phyloP scores from a whole-genome alignment of 1,139 yeast species.

The Debaryomyces robertsiae region DNA sequence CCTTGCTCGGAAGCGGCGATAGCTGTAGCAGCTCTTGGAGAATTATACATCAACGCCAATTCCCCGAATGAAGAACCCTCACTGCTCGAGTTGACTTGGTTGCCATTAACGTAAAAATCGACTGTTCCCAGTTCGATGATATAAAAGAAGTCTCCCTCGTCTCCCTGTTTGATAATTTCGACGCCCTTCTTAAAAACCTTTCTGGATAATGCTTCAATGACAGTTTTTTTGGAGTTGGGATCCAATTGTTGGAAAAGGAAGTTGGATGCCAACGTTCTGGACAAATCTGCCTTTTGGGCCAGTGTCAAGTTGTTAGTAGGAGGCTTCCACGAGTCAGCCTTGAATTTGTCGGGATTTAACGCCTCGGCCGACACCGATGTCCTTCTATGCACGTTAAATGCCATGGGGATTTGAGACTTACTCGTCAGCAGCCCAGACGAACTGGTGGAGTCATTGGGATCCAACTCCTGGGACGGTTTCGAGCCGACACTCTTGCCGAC shows the following conservation, averaged over 20 bases:
- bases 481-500: conserved; percentile 33
- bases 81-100: conserved; percentile 71
- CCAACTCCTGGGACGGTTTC: conserved; percentile 27
- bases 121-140: conserved; percentile 85
- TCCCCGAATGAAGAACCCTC: conserved; percentile 96
- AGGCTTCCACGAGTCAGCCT: conserved; percentile 71
- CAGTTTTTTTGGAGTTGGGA: conserved; percentile 73
- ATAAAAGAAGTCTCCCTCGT: conserved; percentile 93
- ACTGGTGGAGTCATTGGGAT: conserved; percentile 27
- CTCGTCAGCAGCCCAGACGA: conserved; percentile 15
- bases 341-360: conserved; percentile 55
- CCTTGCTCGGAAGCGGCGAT: conserved; percentile 62
- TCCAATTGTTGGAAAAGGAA: conserved; percentile 79
- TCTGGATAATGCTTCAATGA: conserved; percentile 79
- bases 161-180: conserved; percentile 87
- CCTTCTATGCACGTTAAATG: conserved; percentile 81
- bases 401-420: conserved; percentile 44
- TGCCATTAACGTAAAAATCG: conserved; percentile 74
- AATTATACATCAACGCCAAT: conserved; percentile 93
- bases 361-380: conserved; percentile 87
- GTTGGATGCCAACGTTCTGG: conserved; percentile 72
- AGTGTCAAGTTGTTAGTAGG: conserved; percentile 66
- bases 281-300: conserved; percentile 68
- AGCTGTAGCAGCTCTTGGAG: conserved; percentile 98
- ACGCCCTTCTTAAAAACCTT: conserved; percentile 60